Evolutionary conservation across 2,329 filamentous ascomycete species (phyloP), one percentile per base, ranked within the genome.

Genomic region (Alternaria sp.): DNA sequence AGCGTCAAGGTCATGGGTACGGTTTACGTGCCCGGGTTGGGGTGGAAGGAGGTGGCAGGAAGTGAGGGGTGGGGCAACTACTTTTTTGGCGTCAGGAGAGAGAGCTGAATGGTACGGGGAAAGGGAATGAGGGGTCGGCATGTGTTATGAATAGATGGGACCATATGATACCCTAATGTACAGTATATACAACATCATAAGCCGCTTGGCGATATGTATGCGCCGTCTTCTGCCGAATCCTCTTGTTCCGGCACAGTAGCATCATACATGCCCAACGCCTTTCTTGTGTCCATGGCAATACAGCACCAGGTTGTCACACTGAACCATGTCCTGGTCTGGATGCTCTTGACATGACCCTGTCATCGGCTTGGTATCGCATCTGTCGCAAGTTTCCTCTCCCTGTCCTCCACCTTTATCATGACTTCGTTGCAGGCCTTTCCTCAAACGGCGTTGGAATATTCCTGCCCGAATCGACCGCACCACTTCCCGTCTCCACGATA

Each of bases 1-100:
- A 83, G 81, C 1, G 84, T 84, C 39, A 81, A 82, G 72, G 85
- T 90, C 63, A 89, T 91, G 84, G 95, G 95, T 0, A 92, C 96
- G 8, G 84, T 97, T 48, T 99, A 97, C 82, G 85, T 98, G 55
- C 95, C 95, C 0, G 93, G 92, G 0, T 58, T 97, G 44, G 95
- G 95, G 3, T 98, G 95, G 95, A 93, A 86, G 80, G 87, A 92
- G 77, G 89, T 97, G 5, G 78, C 81, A 24, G 91, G 92, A 3
- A 91, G 93, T 71, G 94, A 98, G 81, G 88, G 87, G 73, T 88
- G 92, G 73, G 94, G 94, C 9, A 99, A 99, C 78, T 99, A 98
- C 81, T 98, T 99, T 79, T 96, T 97, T 78, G 95, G 87, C 8
- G 89, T 97, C 43, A 87, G 89, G 80, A 90, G 83, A 75, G 69